Conservation (phyloP, 179 eudicot genomes). For the Beta macrorhiza region DNA sequence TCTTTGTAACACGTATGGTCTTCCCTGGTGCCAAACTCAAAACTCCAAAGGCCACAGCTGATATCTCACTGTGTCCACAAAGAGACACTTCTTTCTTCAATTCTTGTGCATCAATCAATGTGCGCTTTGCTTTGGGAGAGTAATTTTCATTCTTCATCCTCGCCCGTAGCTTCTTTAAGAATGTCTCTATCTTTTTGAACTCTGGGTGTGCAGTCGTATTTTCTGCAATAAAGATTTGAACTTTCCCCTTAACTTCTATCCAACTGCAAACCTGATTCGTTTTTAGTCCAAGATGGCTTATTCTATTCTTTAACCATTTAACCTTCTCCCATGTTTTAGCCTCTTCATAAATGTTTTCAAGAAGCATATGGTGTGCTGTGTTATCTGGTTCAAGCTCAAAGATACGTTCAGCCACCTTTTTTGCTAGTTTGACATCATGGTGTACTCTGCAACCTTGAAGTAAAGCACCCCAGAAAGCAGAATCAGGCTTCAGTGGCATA, state of each 20-base stretch:
- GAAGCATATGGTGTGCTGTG: conserved; percentile 50
- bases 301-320: conserved; percentile 46
- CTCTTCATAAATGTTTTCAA: conserved; percentile 60
- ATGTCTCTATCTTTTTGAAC: conserved; percentile 43
- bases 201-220: conserved; percentile 56
- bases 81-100: conserved; percentile 20
- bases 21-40: conserved; percentile 27
- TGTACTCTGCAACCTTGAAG: conserved; percentile 76
- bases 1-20: conserved; percentile 37
- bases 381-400: conserved; percentile 62
- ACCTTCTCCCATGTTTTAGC: conserved; percentile 65
- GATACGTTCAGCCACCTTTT: conserved; percentile 57
- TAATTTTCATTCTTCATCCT: conserved; percentile 44
- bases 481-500: conserved; percentile 40
- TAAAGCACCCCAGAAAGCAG: conserved; percentile 68
- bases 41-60: conserved; percentile 37
- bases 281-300: conserved; percentile 44
- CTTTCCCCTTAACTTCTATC: conserved; percentile 62
- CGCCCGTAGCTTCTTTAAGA: conserved; percentile 37
- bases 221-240: conserved; percentile 64
- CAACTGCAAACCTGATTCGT: conserved; percentile 68
- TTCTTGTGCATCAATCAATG: conserved; percentile 16
- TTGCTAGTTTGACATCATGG: conserved; percentile 56
- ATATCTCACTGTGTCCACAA: conserved; percentile 38
- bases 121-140: conserved; percentile 9